Conservation (phyloP, 2,329 filamentous ascomycete species). For the Lecanicillium sp. region DNA sequence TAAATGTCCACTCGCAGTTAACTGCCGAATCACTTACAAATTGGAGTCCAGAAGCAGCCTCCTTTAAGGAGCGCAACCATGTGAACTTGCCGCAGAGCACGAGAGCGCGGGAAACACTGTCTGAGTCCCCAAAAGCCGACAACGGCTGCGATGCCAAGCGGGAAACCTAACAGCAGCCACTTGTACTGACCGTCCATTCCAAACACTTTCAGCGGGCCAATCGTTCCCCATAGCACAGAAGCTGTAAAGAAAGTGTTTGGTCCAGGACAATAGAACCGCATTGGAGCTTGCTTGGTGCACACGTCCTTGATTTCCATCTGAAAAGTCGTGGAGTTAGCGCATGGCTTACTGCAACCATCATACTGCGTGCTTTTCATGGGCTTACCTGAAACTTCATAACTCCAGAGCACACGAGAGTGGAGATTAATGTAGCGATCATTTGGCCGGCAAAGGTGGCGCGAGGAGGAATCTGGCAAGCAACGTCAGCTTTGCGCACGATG, state of each 20-base stretch:
- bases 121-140: conserved; percentile 27
- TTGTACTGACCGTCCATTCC: conserved; percentile 30
- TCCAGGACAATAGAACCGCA: conserved; percentile 28
- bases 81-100: conserved; percentile 29
- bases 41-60: conserved; percentile 30
- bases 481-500: too few species aligned
- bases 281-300: conserved; percentile 26
- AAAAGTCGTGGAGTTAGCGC: too few species aligned
- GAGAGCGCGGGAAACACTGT: conserved; percentile 22
- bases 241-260: conserved; percentile 34
- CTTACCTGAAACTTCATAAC: conserved; percentile 35
- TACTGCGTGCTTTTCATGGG: too few species aligned
- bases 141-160: conserved; percentile 25
- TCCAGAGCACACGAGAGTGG: conserved; percentile 36
- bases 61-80: conserved; percentile 33
- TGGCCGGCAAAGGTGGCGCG: conserved; percentile 39
- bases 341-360: too few species aligned
- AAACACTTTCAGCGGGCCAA: conserved; percentile 33
- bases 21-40: conserved; percentile 24
- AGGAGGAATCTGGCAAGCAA: conserved; percentile 31
- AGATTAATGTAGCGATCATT: conserved; percentile 34
- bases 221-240: conserved; percentile 35
- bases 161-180: conserved; percentile 30
- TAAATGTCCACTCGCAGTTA: neutral
- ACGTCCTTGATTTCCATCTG: conserved; percentile 24